Conservation (phyloP, 768 basidiomycete genomes). For the Russula dissimulans region DNA sequence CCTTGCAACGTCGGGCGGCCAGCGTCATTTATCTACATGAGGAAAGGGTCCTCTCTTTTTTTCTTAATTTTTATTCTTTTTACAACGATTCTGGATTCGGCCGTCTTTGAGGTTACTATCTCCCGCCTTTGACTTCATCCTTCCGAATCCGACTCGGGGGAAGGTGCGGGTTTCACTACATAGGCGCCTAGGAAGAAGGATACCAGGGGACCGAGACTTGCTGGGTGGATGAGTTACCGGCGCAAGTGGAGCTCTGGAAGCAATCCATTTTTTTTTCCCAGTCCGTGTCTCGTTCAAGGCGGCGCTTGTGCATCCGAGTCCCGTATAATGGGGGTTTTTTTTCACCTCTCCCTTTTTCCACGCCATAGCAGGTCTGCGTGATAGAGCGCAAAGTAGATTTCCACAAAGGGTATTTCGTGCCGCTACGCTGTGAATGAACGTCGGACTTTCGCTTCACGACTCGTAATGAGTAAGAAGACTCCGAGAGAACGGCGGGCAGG, state of each 20-base stretch:
- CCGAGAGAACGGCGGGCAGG: neutral
- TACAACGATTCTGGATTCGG: conserved; percentile 3
- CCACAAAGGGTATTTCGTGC: neutral
- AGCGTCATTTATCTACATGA: neutral
- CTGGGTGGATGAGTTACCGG: neutral
- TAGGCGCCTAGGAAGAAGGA: neutral
- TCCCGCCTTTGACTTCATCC: neutral
- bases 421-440: neutral
- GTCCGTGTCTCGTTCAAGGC: neutral
- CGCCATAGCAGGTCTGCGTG: neutral
- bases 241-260: neutral
- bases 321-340: too few species aligned
- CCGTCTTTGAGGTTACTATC: conserved; percentile 2
- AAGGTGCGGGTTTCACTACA: neutral
- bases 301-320: too few species aligned
- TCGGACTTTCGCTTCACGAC: neutral
- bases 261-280: neutral
- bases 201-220: neutral
- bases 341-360: neutral
- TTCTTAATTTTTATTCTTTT: neutral
- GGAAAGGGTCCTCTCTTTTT: neutral
- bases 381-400: neutral
- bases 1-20: neutral
- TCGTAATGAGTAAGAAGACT: conserved; percentile 8
- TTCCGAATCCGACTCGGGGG: neutral